These are phyloP conservation scores for Cladosporium austrohemisphaericum DNA, from an alignment of 2,329 filamentous ascomycete genomes.

Conservation along the genomic window DNA sequence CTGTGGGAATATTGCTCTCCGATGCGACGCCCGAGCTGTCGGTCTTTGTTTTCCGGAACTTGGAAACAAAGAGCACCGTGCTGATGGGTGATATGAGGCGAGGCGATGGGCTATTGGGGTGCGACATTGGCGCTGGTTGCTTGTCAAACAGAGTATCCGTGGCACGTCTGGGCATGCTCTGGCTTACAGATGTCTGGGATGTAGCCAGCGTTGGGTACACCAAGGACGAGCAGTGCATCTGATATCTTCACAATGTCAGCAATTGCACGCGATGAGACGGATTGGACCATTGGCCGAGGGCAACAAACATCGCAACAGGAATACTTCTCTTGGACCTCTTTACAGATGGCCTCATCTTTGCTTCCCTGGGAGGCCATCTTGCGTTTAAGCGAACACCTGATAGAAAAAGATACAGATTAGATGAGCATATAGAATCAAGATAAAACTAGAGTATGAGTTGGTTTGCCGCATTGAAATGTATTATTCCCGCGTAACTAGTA, in stretches of 20 bases:
- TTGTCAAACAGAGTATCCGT: not conserved
- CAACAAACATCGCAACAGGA: constrained; percentile 32
- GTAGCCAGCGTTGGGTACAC: constrained; percentile 63
- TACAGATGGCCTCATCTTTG: constrained; percentile 5
- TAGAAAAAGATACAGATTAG: not conserved
- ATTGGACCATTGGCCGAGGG: no score
- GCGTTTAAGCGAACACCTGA: not conserved
- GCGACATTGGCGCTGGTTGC: not conserved
- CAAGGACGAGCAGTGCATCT: constrained; percentile 68
- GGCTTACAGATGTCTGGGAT: constrained; percentile 59
- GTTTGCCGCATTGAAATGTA: no score
- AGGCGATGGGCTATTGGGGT: not conserved
- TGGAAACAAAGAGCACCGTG: constrained; percentile 61
- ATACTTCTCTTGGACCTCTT: constrained; percentile 23
- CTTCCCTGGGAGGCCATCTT: not conserved
- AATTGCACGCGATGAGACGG: not conserved
- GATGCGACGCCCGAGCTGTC: constrained; percentile 17
- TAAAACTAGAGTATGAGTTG: no score
- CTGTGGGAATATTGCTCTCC: constrained; percentile 52
- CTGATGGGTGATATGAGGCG: constrained; percentile 52
- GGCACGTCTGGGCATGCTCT: no score
- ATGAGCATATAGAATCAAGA: no score
- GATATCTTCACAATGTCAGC: constrained; percentile 51
- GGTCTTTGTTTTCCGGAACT: constrained; percentile 43
- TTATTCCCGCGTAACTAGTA: no score